A percentile compares a stretch with the other conserved stretches of the same genome.
Conservation (phyloP, 1,284 basidiomycete genomes). For the Coriolopsis trogii region DNA sequence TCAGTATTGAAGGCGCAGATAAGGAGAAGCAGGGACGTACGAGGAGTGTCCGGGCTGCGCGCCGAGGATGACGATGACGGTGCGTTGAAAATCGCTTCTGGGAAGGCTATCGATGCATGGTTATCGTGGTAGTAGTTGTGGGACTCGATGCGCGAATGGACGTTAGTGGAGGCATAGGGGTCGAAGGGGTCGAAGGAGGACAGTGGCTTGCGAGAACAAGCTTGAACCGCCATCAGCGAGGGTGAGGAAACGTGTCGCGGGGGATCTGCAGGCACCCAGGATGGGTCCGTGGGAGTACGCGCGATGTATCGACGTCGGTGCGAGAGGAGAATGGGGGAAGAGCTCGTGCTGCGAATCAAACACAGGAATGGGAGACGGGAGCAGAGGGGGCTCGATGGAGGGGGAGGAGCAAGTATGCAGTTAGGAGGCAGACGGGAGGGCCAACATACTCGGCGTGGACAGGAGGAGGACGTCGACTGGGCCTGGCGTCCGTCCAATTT, state of each 20-base stretch:
- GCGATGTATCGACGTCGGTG: neutral
- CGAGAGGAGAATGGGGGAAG: neutral
- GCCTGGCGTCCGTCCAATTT: neutral
- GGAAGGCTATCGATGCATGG: neutral
- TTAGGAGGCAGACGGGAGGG: neutral
- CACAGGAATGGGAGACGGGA: neutral
- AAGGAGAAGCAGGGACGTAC: conserved; percentile 8
- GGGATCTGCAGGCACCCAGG: conserved; percentile 21
- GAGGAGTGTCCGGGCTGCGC: neutral
- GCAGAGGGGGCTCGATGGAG: neutral
- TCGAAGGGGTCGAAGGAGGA: conserved; percentile 10
- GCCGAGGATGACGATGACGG: neutral
- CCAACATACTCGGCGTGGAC: neutral
- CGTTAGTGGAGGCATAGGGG: neutral
- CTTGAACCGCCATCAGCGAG: conserved; percentile 1
- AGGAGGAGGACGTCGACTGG: neutral
- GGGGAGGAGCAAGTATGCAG: conserved; percentile 1
- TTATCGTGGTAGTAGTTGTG: neutral
- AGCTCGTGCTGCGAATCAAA: neutral
- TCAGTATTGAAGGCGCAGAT: conserved; percentile 5
- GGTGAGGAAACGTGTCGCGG: conserved; percentile 10
- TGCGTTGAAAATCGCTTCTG: neutral
- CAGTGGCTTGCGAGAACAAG: neutral
- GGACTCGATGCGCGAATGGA: no score
- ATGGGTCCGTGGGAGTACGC: neutral